Percentiles rank a stretch among this genome's conserved stretches.
Conservation (phyloP, 176 grass and related monocot genomes). For the Saccharum officinarum region DNA sequence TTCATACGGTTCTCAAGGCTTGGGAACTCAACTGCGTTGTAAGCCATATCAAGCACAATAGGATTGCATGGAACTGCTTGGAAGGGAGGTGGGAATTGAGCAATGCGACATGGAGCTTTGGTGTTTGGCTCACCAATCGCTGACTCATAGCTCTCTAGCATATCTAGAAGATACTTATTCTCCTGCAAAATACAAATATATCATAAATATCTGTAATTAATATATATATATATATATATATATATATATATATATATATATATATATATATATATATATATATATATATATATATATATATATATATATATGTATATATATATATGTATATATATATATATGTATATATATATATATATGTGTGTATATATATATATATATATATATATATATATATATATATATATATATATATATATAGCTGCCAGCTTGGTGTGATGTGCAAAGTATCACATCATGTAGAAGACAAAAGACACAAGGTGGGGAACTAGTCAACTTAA, state of each 20-base stretch:
- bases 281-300: too few species aligned
- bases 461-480: too few species aligned
- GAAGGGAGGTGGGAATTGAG: constrained; percentile 71
- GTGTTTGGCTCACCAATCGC: constrained; percentile 64
- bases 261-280: too few species aligned
- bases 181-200: constrained; percentile 51
- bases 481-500: constrained; percentile 6
- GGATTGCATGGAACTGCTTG: constrained; percentile 89
- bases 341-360: too few species aligned
- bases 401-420: background rate
- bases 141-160: constrained; percentile 81
- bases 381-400: background rate
- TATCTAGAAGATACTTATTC: constrained; percentile 70
- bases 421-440: background rate
- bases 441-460: background rate
- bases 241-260: too few species aligned
- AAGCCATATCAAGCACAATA: constrained; percentile 91
- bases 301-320: too few species aligned
- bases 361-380: too few species aligned
- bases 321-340: too few species aligned
- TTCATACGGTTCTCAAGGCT: constrained; percentile 92
- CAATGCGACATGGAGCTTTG: constrained; percentile 61
- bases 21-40: constrained; percentile 80
- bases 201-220: constrained; percentile 7
- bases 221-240: too few species aligned